Evolutionary conservation across 176 grass and related monocot species (phyloP), one percentile per base, ranked within the genome.

Genomic region (Melocanna baccifera): DNA sequence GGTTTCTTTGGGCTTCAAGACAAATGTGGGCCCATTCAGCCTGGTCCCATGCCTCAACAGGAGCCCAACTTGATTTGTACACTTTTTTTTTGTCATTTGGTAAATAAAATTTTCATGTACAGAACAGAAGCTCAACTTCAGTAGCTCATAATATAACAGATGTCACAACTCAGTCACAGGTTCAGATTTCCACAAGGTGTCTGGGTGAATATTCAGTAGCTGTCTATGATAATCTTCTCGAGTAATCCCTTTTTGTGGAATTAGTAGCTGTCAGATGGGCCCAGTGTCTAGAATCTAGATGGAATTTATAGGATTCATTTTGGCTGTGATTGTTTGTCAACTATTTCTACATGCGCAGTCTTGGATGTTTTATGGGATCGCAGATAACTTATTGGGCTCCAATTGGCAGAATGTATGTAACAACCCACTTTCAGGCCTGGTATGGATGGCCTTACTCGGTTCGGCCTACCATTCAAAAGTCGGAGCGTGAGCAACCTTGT

Each of bases 1-100:
- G 36, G 15, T 51, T 29, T 68, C 0, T 61, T 64, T 53, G 70
- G 76, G 42, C 53, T 70, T 63, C 9, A 39, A 22, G 61, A 81
- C 82, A 89, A 11, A 80, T 56, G 16, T 74, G 59, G 68, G 36
- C 19, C 75, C 51, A 42, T 36, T 20, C 32, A 58, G n/a, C 16
- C 1, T 48, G 41, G 42, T 32, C 80, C 86, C 12, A 32, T 29
- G n/a, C 4, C 12, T 20, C 16, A 18, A 30, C 59, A 29, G 29
- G 65, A 36, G 63, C 25, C 40, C 72, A 77, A 19, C 9, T 55
- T 42, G 55, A 45, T 19, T 12, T 53, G 29, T 46, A 14, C 42
- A 13, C 12, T 15, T 59, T 73, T 55, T 55, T 22, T 11, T 58
- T 81, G 56, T n/a, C 9, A 32, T 68, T 29, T 28, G 26, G 4